Evolutionary conservation across 1,284 basidiomycete genomes (phyloP).

Genomic region (Ceratobasidium sp.): DNA sequence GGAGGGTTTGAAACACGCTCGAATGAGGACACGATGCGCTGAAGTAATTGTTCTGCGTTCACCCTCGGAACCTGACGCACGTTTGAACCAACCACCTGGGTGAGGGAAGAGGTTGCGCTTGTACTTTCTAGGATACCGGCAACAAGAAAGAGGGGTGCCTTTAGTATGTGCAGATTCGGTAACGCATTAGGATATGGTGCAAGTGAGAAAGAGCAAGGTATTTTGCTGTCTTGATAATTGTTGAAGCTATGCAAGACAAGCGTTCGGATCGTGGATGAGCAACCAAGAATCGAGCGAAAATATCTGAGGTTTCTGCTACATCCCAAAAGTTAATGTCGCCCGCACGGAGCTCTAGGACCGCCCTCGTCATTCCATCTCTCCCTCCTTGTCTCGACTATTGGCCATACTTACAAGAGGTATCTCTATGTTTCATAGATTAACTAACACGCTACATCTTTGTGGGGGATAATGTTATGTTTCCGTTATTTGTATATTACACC

Average conservation of each 20-base stretch:
- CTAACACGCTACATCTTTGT: too few species aligned
- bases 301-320: background rate
- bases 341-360: background rate
- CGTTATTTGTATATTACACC: too few species aligned
- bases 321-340: slow-evolving; percentile 2
- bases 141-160: background rate
- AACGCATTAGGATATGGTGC: background rate
- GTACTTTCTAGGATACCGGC: background rate
- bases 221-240: background rate
- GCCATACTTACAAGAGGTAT: too few species aligned
- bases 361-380: too few species aligned
- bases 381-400: too few species aligned
- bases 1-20: background rate
- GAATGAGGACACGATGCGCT: background rate
- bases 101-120: background rate
- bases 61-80: background rate
- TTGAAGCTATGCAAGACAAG: background rate
- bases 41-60: background rate
- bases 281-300: slow-evolving; percentile 12
- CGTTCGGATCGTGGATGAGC: slow-evolving; percentile 1
- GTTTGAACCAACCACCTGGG: background rate
- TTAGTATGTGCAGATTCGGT: background rate
- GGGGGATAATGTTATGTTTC: too few species aligned
- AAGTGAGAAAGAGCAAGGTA: slow-evolving; percentile 5
- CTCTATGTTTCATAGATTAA: too few species aligned